A percentile compares a stretch with the other conserved stretches of the same genome.
These are phyloP conservation scores for Lobosporangium transversale DNA, from an alignment of 192 early-diverging fungal species.

Conservation along the genomic window DNA sequence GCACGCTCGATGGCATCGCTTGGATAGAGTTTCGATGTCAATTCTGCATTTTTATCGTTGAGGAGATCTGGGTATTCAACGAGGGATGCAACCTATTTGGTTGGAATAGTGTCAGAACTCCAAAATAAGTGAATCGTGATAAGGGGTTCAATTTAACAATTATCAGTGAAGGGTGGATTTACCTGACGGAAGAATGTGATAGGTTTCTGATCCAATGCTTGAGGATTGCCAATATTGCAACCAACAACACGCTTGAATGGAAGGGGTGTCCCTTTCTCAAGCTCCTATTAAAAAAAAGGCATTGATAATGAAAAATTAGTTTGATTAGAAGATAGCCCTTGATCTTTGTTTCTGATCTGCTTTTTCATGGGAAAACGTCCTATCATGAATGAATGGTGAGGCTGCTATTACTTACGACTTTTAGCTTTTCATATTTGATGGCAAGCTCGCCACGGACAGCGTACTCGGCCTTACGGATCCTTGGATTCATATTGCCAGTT, in stretches of 20 bases:
- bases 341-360: too few relatives aligned
- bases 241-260: constrained; percentile 50
- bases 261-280: constrained; percentile 25
- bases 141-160: too few relatives aligned
- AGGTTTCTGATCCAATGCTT: constrained; percentile 68
- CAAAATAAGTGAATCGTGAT: constrained; percentile 2
- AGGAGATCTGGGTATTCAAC: constrained; percentile 90
- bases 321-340: too few relatives aligned
- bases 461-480: constrained; percentile 84
- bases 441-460: constrained; percentile 96
- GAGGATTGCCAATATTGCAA: constrained; percentile 61
- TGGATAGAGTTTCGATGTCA: constrained; percentile 74
- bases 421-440: constrained; percentile 89
- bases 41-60: constrained; percentile 65
- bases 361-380: too few relatives aligned
- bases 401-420: constrained; percentile 48
- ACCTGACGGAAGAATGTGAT: constrained; percentile 98
- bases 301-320: too few relatives aligned
- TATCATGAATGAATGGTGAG: too few relatives aligned
- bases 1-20: constrained; percentile 89
- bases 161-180: neutral
- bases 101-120: constrained; percentile 1
- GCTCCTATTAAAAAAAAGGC: too few relatives aligned
- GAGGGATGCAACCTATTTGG: constrained; percentile 85
- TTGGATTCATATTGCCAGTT: constrained; percentile 75